phyloP scores from a whole-genome alignment of 2,329 filamentous ascomycete genomes.

The Penicillium sp. region DNA sequence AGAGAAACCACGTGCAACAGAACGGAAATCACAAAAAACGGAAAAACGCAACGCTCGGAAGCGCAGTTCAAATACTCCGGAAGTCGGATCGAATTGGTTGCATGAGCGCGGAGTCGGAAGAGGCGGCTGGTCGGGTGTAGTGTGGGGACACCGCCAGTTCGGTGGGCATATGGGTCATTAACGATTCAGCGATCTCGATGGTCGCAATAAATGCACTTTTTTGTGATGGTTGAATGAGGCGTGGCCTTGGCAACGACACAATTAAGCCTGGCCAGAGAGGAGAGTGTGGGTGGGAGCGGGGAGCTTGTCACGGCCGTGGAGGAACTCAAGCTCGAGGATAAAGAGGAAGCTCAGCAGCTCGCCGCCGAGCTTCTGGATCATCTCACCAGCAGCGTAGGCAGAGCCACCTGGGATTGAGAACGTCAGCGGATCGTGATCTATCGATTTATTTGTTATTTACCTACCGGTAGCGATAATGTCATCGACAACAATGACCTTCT shows the following conservation, averaged over 20 bases:
- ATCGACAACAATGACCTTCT: constrained; percentile 91
- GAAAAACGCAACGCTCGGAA: neutral
- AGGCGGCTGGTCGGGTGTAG: constrained; percentile 4
- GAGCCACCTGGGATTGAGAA: constrained; percentile 71
- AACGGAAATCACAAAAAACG: neutral
- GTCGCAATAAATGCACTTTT: constrained; percentile 11
- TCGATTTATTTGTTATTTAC: constrained; percentile 29
- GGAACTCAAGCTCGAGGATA: constrained; percentile 90
- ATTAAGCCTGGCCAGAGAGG: constrained; percentile 61
- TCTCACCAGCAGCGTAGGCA: constrained; percentile 79
- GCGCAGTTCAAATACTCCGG: neutral
- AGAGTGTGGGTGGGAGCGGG: constrained; percentile 80
- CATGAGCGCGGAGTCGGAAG: neutral
- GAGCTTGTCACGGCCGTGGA: constrained; percentile 89
- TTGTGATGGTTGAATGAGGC: neutral
- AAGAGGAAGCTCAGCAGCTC: constrained; percentile 88
- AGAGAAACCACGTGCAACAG: neutral
- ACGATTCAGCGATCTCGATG: constrained; percentile 5
- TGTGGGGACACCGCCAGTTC: constrained; percentile 3
- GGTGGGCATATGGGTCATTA: constrained; percentile 5
- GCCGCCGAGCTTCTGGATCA: constrained; percentile 84
- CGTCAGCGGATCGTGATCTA: neutral
- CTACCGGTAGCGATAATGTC: constrained; percentile 98
- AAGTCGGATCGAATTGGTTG: neutral
- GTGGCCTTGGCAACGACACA: neutral